A percentile compares a stretch with the other conserved stretches of the same genome.
Evolutionary conservation across 2,329 filamentous ascomycete species (phyloP).

Genomic region (Lecanicillium sp.): DNA sequence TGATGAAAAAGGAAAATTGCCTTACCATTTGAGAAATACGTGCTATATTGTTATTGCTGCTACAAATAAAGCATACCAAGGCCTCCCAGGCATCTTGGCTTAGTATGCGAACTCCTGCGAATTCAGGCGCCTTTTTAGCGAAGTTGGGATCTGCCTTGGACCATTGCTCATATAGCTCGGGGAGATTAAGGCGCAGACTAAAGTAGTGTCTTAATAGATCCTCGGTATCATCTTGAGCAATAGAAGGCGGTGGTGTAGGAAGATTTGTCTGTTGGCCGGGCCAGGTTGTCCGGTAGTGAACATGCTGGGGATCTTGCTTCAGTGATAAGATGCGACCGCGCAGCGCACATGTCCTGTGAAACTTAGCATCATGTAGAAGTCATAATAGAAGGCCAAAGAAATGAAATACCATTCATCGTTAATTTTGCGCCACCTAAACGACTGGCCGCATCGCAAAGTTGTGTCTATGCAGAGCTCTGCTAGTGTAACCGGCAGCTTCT

Average conservation of each 20-base stretch:
- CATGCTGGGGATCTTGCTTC: constrained; percentile 69
- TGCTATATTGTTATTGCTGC: constrained; percentile 96
- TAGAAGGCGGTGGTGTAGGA: constrained; percentile 12
- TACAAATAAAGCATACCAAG: constrained; percentile 91
- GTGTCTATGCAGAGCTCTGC: constrained; percentile 92
- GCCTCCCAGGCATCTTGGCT: constrained; percentile 96
- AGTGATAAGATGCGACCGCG: constrained; percentile 79
- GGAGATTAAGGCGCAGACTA: constrained; percentile 73
- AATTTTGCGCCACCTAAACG: constrained; percentile 89
- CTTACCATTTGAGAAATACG: constrained; percentile 89
- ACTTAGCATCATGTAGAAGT: constrained; percentile 9
- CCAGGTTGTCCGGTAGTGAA: constrained; percentile 75
- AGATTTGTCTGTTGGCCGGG: constrained; percentile 26
- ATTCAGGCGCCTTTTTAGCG: constrained; percentile 75
- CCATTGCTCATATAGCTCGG: constrained; percentile 78
- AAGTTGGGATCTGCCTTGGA: constrained; percentile 82
- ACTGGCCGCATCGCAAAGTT: constrained; percentile 89
- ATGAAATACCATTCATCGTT: constrained; percentile 68
- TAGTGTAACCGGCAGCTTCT: constrained; percentile 74
- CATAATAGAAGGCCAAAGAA: background rate
- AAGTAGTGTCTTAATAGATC: constrained; percentile 77
- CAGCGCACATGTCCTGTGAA: constrained; percentile 69
- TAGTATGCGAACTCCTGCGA: constrained; percentile 85
- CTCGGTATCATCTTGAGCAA: constrained; percentile 58
- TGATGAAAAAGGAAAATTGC: background rate